A percentile compares a stretch with the other conserved stretches of the same genome.
These are phyloP conservation scores for Torulaspora globosa DNA, from an alignment of 1,139 yeast genomes.

Conservation along the genomic window DNA sequence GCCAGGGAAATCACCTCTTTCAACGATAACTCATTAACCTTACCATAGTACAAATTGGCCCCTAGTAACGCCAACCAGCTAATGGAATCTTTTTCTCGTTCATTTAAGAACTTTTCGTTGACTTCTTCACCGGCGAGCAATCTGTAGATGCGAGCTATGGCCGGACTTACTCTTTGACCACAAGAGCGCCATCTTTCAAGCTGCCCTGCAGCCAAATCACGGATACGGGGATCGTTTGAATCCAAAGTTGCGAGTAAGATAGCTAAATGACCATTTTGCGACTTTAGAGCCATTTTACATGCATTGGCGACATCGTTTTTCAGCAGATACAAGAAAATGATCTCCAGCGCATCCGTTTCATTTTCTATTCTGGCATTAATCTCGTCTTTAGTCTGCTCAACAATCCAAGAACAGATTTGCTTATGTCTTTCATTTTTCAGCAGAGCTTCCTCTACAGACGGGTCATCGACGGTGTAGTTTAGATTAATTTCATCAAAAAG, in stretches of 20 bases:
- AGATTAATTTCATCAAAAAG: slow-evolving; percentile 47
- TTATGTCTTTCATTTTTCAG: slow-evolving; percentile 44
- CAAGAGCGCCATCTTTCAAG: slow-evolving; percentile 56
- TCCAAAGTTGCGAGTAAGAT: slow-evolving; percentile 67
- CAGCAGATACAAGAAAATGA: slow-evolving; percentile 50
- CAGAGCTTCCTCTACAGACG: slow-evolving; percentile 34
- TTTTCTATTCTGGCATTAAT: slow-evolving; percentile 38
- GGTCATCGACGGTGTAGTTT: slow-evolving; percentile 33
- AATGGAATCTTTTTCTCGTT: slow-evolving; percentile 43
- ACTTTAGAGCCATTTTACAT: slow-evolving; percentile 51
- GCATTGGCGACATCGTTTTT: slow-evolving; percentile 62
- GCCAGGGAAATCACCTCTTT: slow-evolving; percentile 37
- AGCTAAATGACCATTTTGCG: slow-evolving; percentile 65
- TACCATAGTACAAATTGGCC: slow-evolving; percentile 58
- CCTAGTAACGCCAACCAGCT: slow-evolving; percentile 68
- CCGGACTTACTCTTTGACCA: slow-evolving; percentile 29
- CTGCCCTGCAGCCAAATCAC: slow-evolving; percentile 55
- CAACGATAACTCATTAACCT: slow-evolving; percentile 39
- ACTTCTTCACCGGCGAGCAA: slow-evolving; percentile 57
- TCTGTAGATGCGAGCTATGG: slow-evolving; percentile 56
- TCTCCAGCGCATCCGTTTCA: slow-evolving; percentile 40
- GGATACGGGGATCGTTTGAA: slow-evolving; percentile 58
- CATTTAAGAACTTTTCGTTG: slow-evolving; percentile 25
- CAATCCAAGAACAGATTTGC: slow-evolving; percentile 56
- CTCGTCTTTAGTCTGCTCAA: slow-evolving; percentile 45